Percentiles rank a stretch among this genome's conserved stretches.
Evolutionary conservation across 2,329 filamentous ascomycete genomes (phyloP).

Genomic region (Pseudogymnoascus sp.): DNA sequence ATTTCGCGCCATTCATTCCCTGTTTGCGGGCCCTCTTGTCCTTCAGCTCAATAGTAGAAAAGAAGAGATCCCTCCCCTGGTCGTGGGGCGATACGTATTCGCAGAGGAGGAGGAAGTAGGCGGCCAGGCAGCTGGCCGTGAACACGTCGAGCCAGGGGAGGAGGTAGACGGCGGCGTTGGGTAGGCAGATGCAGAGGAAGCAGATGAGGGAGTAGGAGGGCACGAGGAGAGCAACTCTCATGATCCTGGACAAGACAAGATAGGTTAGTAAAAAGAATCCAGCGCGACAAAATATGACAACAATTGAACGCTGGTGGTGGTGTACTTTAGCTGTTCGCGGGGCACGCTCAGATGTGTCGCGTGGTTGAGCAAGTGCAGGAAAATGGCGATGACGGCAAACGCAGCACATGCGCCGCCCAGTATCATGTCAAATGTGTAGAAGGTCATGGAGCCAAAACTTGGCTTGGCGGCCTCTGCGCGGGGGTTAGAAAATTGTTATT

Average conservation of each 20-base stretch:
- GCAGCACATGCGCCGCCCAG: not conserved
- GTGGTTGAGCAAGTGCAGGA: not conserved
- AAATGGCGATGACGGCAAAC: not conserved
- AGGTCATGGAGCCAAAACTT: not conserved
- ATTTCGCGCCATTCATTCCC: not conserved
- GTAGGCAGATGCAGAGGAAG: not conserved
- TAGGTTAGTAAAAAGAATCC: not conserved
- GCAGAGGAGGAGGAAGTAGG: not conserved
- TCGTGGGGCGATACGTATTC: not conserved
- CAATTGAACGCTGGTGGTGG: not conserved
- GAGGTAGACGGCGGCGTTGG: not conserved
- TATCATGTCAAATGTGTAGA: not conserved
- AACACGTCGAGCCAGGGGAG: not conserved
- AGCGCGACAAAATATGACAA: not conserved
- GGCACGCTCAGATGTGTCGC: not conserved
- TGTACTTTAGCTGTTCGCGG: not conserved
- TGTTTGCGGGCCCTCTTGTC: not conserved
- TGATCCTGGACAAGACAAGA: not conserved
- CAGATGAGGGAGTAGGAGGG: not conserved
- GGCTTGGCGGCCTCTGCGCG: not conserved
- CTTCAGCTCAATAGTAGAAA: not conserved
- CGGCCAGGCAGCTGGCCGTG: not conserved
- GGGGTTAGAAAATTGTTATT: not conserved
- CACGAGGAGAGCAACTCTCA: not conserved
- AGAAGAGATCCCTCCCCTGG: not conserved